phyloP scores from a whole-genome alignment of 2,329 filamentous ascomycete genomes.

The Colletotrichum tropicale region DNA sequence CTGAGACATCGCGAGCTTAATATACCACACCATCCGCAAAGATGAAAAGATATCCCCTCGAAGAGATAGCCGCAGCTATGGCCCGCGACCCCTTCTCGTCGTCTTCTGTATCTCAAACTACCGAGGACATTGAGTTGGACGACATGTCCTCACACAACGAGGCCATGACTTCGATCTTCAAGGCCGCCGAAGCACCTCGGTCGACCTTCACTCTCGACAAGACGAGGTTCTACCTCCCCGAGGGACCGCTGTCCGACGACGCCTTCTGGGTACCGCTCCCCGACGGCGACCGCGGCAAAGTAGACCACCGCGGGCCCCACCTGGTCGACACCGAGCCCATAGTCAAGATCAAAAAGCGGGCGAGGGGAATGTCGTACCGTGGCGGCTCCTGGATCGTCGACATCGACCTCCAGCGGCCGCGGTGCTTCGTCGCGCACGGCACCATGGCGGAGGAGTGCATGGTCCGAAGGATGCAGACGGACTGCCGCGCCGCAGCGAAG shows the following conservation, averaged over 20 bases:
- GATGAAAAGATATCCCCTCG: background rate
- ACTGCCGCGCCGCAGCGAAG: background rate
- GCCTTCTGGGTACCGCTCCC: background rate
- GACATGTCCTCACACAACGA: background rate
- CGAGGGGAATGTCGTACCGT: background rate
- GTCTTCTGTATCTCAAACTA: background rate
- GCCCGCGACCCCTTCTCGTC: background rate
- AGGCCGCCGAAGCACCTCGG: background rate
- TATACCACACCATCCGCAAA: background rate
- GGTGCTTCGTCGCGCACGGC: background rate
- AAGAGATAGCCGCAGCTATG: background rate
- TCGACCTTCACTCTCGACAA: background rate
- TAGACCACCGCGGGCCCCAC: background rate
- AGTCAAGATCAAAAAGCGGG: background rate
- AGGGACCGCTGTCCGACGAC: background rate
- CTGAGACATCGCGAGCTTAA: background rate
- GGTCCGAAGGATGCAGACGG: background rate
- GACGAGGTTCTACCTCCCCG: background rate
- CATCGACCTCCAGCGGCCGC: background rate
- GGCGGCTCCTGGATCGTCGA: background rate
- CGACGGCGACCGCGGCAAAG: background rate
- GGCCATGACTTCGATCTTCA: background rate
- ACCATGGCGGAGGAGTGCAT: background rate
- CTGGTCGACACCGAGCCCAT: background rate
- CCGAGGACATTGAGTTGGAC: background rate